phyloP scores from a whole-genome alignment of 148 eudicot species.

The Rhododendron henanense region DNA sequence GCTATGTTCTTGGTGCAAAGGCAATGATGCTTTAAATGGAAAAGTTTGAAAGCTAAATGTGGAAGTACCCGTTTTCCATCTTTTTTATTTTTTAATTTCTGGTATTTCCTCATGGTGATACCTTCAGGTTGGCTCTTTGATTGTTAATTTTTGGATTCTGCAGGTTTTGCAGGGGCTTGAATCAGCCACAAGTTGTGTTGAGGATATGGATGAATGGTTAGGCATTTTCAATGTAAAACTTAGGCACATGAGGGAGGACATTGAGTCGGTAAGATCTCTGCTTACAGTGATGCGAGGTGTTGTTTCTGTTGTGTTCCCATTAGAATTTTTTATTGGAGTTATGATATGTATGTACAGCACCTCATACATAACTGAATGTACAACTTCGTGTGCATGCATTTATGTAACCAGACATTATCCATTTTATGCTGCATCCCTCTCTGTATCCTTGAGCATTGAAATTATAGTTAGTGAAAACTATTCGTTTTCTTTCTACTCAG shows the following conservation, averaged over 20 bases:
- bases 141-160: conserved; percentile 17
- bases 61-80: neutral
- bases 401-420: neutral
- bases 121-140: conserved; percentile 3
- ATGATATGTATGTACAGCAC: neutral
- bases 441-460: neutral
- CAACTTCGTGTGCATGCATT: neutral
- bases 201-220: conserved; percentile 98
- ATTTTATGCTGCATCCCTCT: neutral
- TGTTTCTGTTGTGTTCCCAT: conserved; percentile 11
- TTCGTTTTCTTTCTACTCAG: neutral
- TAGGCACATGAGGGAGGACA: conserved; percentile 97
- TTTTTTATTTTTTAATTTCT: neutral
- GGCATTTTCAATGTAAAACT: conserved; percentile 91
- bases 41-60: neutral
- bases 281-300: neutral
- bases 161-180: conserved; percentile 89
- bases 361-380: neutral
- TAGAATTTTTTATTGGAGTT: neutral
- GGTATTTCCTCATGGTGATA: neutral
- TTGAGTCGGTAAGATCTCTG: conserved; percentile 69
- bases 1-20: conserved; percentile 3
- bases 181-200: conserved; percentile 68
- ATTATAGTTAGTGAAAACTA: neutral
- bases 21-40: conserved; percentile 1